These are phyloP conservation scores for Candida pseudofarinosa DNA, from an alignment of 805 yeast genomes.

Conservation along the genomic window DNA sequence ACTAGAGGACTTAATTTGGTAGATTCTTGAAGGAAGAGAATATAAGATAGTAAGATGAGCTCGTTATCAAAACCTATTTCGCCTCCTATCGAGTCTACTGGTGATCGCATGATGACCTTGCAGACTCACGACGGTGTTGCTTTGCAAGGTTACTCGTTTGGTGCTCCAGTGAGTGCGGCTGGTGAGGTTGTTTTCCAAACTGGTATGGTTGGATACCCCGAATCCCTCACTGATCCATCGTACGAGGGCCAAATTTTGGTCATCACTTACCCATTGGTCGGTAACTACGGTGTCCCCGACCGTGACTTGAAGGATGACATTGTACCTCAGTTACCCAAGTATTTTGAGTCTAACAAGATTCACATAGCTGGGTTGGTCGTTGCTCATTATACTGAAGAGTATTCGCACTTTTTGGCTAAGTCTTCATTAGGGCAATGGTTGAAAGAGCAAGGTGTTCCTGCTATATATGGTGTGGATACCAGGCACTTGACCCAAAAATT, in stretches of 20 bases:
- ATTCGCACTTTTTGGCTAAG: conserved; percentile 87
- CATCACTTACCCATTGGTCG: conserved; percentile 93
- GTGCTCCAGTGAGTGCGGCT: conserved; percentile 83
- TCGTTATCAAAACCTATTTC: conserved; percentile 54
- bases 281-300: conserved; percentile 99
- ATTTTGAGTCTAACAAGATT: conserved; percentile 88
- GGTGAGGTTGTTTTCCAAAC: conserved; percentile 99
- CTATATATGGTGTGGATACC: conserved; percentile 96
- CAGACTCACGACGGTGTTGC: conserved; percentile 84
- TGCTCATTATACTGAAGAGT: conserved; percentile 94
- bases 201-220: conserved; percentile 99
- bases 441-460: conserved; percentile 87
- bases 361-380: conserved; percentile 97
- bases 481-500: conserved; percentile 90
- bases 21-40: conserved; percentile 3
- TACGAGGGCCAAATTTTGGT: conserved; percentile 97
- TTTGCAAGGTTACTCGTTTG: conserved; percentile 94
- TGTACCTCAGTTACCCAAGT: conserved; percentile 74
- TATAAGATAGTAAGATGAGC: conserved; percentile 5
- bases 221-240: conserved; percentile 96
- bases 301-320: conserved; percentile 61
- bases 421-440: conserved; percentile 94
- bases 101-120: conserved; percentile 79
- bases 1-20: background rate
- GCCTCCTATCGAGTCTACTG: conserved; percentile 82